Evolutionary conservation across 2,329 filamentous ascomycete genomes (phyloP), one percentile per base, ranked within the genome.

Genomic region (Didymella segeticola): DNA sequence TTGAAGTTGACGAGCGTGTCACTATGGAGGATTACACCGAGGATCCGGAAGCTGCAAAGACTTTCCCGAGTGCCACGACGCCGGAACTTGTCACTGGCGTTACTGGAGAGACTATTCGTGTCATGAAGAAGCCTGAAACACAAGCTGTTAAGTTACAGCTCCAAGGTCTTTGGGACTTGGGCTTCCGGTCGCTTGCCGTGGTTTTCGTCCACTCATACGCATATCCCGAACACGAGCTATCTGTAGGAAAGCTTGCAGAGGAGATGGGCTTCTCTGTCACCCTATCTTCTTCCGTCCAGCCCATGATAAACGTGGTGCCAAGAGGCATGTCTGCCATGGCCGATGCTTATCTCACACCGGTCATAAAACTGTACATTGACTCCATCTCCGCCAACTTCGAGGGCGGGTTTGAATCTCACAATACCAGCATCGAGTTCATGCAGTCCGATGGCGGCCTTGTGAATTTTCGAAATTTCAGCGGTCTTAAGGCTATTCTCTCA

Each of bases 121-220:
- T 73, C 12, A 38, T 72, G 30, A 59, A 62, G 39, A 53, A 42
- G 15, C 63, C 65, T 10, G 61, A 70, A 19, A 22, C 54, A 10
- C 39, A 58, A 25, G 56, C 31, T 26, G 53, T 53, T n/a, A 31
- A 39, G 26, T 25, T 3, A 20, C 31, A 38, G 20, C 41, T 52
- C 8, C 31, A 39, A 22, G 26, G 9, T 17, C 54, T 78, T 3
- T 73, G 63, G 43, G 52, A 65, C 1, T 61, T 70, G n/a, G 75
- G 75, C 1, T 70, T 70, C 26, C 61, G 73, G 8, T 74, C 72
- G 1, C 47, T 77, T 27, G 74, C 73, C 0, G 67, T 78, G 6
- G 69, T 68, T 5, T 67, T 74, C 7, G 55, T 70, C 36, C 66
- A 74, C 47, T 68, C 66, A 5, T 74, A 75, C 38, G 65, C 66